Conservation (phyloP, 768 basidiomycete genomes). For the Coprinopsis sp. region DNA sequence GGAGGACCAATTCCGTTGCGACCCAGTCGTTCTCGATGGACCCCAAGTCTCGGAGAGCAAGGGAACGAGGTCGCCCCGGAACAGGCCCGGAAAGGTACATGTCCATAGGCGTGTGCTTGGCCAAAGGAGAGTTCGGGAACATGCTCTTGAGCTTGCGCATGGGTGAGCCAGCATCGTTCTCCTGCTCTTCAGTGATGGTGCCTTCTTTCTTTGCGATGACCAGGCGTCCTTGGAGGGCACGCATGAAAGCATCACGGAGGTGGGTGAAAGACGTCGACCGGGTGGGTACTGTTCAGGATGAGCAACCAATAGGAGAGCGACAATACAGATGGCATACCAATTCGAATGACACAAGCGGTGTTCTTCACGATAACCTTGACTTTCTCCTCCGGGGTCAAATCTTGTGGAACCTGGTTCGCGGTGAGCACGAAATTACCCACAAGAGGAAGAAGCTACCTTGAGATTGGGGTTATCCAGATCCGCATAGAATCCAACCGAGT, state of each 20-base stretch:
- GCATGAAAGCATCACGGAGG: slow-evolving; percentile 78
- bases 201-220: slow-evolving; percentile 46
- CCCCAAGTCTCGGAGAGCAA: slow-evolving; percentile 72
- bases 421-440: neutral
- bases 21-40: slow-evolving; percentile 71
- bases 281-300: slow-evolving; percentile 57
- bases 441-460: slow-evolving; percentile 33
- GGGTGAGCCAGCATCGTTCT: slow-evolving; percentile 52
- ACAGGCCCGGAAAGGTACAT: slow-evolving; percentile 61
- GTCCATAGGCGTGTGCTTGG: slow-evolving; percentile 67
- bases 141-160: slow-evolving; percentile 70
- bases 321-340: slow-evolving; percentile 44
- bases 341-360: slow-evolving; percentile 68
- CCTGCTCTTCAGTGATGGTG: slow-evolving; percentile 54
- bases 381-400: slow-evolving; percentile 64
- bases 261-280: slow-evolving; percentile 74
- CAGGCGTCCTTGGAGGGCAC: slow-evolving; percentile 63
- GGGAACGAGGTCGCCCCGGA: slow-evolving; percentile 42
- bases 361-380: slow-evolving; percentile 62
- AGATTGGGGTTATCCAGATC: slow-evolving; percentile 66
- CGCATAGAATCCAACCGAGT: slow-evolving; percentile 87
- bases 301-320: neutral
- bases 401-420: slow-evolving; percentile 42
- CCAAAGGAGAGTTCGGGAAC: slow-evolving; percentile 65
- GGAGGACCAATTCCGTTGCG: slow-evolving; percentile 63